Percentiles rank a stretch among this genome's conserved stretches.
Evolutionary conservation across 306 rosid species (phyloP).

Genomic region (Fragaria vesca): DNA sequence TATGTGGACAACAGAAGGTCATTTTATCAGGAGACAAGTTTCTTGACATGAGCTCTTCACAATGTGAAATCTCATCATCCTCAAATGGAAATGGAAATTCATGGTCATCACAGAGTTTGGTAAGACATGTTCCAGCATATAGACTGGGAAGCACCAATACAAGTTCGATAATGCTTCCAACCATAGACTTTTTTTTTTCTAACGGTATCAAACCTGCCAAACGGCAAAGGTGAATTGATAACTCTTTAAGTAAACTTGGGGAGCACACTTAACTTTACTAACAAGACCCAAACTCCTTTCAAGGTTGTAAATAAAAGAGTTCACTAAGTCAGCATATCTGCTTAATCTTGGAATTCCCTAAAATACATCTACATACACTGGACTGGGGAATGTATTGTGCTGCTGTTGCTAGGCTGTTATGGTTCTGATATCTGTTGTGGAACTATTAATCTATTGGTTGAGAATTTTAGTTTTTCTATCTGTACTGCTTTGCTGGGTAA

Average conservation of each 20-base stretch:
- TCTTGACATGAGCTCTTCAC: constrained; percentile 32
- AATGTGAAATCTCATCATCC: constrained; percentile 17
- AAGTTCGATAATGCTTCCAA: background rate
- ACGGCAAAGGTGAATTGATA: background rate
- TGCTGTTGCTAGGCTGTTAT: background rate
- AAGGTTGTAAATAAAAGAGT: background rate
- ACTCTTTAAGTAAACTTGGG: background rate
- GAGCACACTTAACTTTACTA: background rate
- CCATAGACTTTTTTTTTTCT: too few species aligned
- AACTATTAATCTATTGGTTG: background rate
- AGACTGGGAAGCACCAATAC: too few species aligned
- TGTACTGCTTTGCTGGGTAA: background rate
- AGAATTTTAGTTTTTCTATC: background rate
- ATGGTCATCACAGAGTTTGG: constrained; percentile 31
- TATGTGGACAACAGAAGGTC: constrained; percentile 48
- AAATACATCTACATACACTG: background rate
- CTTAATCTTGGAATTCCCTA: background rate
- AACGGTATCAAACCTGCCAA: background rate
- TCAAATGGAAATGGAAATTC: constrained; percentile 43
- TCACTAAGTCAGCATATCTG: background rate
- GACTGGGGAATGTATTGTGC: background rate
- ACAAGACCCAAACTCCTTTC: background rate
- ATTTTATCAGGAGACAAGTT: constrained; percentile 42
- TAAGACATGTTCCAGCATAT: constrained; percentile 21
- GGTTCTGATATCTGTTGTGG: background rate